Base-by-base conservation (phyloP, 2,329 filamentous ascomycete genomes). In the Tolypocladium inflatum region DNA sequence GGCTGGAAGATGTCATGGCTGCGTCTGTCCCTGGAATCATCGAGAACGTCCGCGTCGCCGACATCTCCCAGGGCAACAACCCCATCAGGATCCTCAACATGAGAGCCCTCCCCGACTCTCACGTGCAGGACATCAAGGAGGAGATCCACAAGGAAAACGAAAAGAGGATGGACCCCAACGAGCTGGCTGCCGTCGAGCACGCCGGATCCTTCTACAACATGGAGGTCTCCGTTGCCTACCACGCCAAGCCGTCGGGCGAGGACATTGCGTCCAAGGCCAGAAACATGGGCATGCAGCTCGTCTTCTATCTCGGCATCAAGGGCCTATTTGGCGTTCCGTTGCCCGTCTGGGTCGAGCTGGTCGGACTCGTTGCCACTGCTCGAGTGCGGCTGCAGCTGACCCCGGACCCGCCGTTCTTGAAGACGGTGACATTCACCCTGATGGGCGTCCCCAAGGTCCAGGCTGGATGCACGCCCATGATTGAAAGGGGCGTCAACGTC, bases 211-310 rank as follows among this genome's bases (percentile, higher is more conserved):
- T 89, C 68, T 97, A 97, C 78, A 97, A 96, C 66, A 79, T 97
- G 54, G 92, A 97, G 71, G 87, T 90, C 33, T 90, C 91, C 0
- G 87, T 97, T 66, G 92, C 92, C 1, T 97, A 97, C 70, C 91
- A 97, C 67, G 90, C 93, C 11, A 85, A 87, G 69, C 91, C 91
- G 15, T 87, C 83, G 2, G 80, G 83, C 6, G 78, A 79, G 59
- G 83, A 86, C 54, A 81, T 91, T 17, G 88, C 89, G 2, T 88
- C 89, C 52, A 94, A 92, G 72, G 91, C 91, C 7, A 84, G 88
- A 64, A 97, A 97, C 70, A 96, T 97, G 90, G 92, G 96, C 67
- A 96, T 97, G 91, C 89, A 95, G 66, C 75, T 97, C 17, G 84
- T 97, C 10, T 97, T 99, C 71, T 97, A 97, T 63, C 81, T 97